A percentile compares a stretch with the other conserved stretches of the same genome.
phyloP scores from a whole-genome alignment of 306 rosid species.

The Quillaja saponaria region DNA sequence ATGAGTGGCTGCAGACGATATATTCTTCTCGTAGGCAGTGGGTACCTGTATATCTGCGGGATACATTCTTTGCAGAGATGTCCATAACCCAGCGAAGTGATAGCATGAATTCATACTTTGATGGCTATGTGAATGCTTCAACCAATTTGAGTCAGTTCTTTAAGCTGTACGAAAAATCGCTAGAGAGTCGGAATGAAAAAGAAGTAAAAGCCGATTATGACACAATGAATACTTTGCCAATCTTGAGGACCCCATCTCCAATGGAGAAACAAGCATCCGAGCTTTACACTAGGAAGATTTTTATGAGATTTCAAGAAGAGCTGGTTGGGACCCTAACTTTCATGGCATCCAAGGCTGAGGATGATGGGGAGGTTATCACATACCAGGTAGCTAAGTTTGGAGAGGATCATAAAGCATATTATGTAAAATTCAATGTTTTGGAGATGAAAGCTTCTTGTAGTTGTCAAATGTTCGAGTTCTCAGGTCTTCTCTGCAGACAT shows the following conservation, averaged over 20 bases:
- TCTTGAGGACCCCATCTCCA: conserved; percentile 93
- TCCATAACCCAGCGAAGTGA: conserved; percentile 97
- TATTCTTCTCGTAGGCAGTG: conserved; percentile 82
- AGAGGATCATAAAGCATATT: conserved; percentile 82
- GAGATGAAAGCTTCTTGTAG: conserved; percentile 91
- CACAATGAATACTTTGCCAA: conserved; percentile 76
- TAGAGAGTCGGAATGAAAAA: conserved; percentile 97
- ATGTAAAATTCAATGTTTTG: conserved; percentile 81
- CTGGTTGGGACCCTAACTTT: conserved; percentile 88
- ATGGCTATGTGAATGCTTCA: conserved; percentile 98
- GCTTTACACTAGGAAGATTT: conserved; percentile 83
- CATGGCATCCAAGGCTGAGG: conserved; percentile 85
- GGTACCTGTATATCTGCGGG: conserved; percentile 93
- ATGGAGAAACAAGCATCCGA: conserved; percentile 98
- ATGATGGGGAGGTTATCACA: conserved; percentile 75
- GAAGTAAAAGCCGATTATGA: conserved; percentile 98
- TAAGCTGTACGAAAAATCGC: conserved; percentile 93
- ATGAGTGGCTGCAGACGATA: conserved; percentile 89
- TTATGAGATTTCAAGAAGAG: conserved; percentile 93
- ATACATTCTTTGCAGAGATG: conserved; percentile 97
- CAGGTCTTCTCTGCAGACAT: conserved; percentile 98
- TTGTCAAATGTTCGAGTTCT: conserved; percentile 99
- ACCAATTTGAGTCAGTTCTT: conserved; percentile 89
- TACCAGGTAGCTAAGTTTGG: conserved; percentile 91
- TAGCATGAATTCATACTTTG: conserved; percentile 97